Conservation (phyloP, 768 basidiomycete genomes). For the Lentinus tigrinus region DNA sequence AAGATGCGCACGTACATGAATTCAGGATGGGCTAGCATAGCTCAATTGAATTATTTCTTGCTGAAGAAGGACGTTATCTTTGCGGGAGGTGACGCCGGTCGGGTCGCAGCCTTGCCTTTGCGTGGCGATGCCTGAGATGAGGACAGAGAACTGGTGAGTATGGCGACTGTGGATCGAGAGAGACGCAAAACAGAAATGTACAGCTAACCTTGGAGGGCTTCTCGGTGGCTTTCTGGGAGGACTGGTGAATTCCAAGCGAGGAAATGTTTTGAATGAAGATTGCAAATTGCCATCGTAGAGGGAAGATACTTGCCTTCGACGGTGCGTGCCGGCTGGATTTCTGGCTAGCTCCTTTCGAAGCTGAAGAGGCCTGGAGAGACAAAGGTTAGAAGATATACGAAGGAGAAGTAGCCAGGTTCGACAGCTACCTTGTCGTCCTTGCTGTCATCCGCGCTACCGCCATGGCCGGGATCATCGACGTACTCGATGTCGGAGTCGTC, state of each 20-base stretch:
- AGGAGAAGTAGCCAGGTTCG: background rate
- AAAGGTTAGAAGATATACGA: background rate
- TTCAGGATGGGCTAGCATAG: too few relatives aligned
- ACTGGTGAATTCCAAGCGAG: background rate
- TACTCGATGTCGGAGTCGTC: slow-evolving; percentile 23
- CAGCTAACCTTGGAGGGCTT: background rate
- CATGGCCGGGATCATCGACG: slow-evolving; percentile 7
- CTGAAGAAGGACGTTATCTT: slow-evolving; percentile 24
- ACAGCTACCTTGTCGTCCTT: background rate
- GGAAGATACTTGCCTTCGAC: too few relatives aligned
- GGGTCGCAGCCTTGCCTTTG: too few relatives aligned
- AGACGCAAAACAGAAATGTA: background rate
- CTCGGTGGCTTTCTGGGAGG: background rate
- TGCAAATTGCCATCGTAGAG: too few relatives aligned
- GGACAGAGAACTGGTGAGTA: background rate
- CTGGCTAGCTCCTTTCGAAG: too few relatives aligned
- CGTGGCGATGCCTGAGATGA: background rate
- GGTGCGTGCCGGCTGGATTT: too few relatives aligned
- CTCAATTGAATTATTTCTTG: slow-evolving; percentile 5
- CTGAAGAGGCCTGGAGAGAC: too few relatives aligned
- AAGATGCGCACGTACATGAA: too few relatives aligned
- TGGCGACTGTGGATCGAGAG: background rate
- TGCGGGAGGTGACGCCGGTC: too few relatives aligned
- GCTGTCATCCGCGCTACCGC: background rate
- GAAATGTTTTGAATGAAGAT: too few relatives aligned